These are phyloP conservation scores for Neocallimastix lanati DNA, from an alignment of 192 early-diverging fungal genomes.

Conservation along the genomic window DNA sequence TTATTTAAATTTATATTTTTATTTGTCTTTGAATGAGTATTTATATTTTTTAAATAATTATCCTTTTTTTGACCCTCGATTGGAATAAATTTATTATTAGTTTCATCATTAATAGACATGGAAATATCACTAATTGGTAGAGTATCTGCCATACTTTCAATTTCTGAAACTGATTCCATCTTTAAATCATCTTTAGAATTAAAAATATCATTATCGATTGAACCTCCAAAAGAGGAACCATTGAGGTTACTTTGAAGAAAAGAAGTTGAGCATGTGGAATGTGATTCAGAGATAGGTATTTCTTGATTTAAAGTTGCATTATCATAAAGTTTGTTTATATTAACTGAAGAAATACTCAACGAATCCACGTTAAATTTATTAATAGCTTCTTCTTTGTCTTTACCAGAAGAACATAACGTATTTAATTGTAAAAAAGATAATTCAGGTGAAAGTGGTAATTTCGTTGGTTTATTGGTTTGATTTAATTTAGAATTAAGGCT, in stretches of 20 bases:
- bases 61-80: not conserved
- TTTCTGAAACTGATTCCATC: not conserved
- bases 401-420: not conserved
- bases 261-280: no score
- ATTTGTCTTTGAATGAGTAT: no score
- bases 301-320: not conserved
- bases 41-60: no score
- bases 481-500: not conserved
- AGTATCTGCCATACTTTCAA: not conserved
- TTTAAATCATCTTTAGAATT: not conserved
- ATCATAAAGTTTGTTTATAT: not conserved
- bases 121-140: not conserved
- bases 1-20: no score
- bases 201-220: not conserved
- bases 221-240: not conserved
- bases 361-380: no score
- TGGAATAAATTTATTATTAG: not conserved
- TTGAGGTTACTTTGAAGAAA: not conserved
- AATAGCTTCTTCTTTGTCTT: not conserved
- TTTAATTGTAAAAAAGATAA: not conserved
- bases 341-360: not conserved
- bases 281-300: no score
- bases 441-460: not conserved
- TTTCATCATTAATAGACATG: not conserved
- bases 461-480: not conserved